These are phyloP conservation scores for Trypanosoma avium DNA, from an alignment of 208 protist genomes.

Conservation along the genomic window DNA sequence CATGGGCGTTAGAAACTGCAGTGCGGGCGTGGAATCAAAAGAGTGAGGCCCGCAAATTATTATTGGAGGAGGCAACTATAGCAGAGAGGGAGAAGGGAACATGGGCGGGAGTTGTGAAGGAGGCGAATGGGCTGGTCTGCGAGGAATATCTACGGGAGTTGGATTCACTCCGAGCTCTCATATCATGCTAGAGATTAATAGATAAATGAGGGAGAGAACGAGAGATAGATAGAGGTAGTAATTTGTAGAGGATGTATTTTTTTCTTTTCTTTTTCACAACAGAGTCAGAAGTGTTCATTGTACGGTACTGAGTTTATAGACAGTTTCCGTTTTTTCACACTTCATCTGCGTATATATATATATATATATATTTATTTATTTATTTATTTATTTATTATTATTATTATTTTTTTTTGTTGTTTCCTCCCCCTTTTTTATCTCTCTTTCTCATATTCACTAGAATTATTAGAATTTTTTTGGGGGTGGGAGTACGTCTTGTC, in stretches of 20 bases:
- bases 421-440: too few relatives aligned
- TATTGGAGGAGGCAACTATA: constrained; percentile 51
- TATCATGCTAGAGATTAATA: constrained; percentile 22
- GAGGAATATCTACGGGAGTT: constrained; percentile 48
- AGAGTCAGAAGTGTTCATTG: not conserved
- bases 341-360: too few relatives aligned
- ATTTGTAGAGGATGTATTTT: not conserved
- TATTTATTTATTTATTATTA: constrained; percentile 18
- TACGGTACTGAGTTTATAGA: too few relatives aligned
- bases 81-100: constrained; percentile 63
- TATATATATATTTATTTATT: constrained; percentile 4
- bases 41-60: constrained; percentile 49
- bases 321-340: too few relatives aligned
- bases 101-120: constrained; percentile 75
- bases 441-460: too few relatives aligned
- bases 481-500: too few relatives aligned
- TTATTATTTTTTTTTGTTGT: constrained; percentile 11
- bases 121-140: constrained; percentile 45
- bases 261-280: not conserved
- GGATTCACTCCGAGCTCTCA: constrained; percentile 33
- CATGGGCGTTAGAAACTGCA: constrained; percentile 73
- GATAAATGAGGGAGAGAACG: not conserved
- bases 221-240: not conserved
- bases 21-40: constrained; percentile 70
- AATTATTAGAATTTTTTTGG: too few relatives aligned